Conservation (phyloP, 352 stramenopile genomes). For the Globisporangium canariense region DNA sequence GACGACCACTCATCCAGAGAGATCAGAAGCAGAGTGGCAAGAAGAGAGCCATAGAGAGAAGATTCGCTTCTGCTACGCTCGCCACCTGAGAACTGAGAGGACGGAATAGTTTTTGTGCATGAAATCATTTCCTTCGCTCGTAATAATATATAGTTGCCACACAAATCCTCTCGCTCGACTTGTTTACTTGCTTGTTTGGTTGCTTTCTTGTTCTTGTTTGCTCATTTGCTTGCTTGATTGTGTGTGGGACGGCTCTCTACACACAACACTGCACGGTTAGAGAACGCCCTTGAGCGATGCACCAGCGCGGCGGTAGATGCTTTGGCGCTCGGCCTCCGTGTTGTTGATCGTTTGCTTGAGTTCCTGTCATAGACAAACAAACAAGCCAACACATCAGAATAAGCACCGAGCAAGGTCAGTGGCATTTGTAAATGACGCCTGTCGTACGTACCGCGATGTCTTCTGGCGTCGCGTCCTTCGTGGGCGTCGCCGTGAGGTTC, state of each 20-base stretch:
- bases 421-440: not conserved
- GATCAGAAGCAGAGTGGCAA: not conserved
- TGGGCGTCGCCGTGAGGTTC: slow-evolving; percentile 76
- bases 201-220: not conserved
- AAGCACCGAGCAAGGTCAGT: not conserved
- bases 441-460: slow-evolving; percentile 59
- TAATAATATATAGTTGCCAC: slow-evolving; percentile 6
- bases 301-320: slow-evolving; percentile 68
- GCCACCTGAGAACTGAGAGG: too few relatives aligned
- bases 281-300: slow-evolving; percentile 78
- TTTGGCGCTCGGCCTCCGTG: slow-evolving; percentile 78
- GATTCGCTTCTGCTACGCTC: not conserved
- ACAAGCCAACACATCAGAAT: not conserved
- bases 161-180: not conserved
- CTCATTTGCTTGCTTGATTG: too few relatives aligned
- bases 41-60: not conserved
- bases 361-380: slow-evolving; percentile 28
- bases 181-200: slow-evolving; percentile 9
- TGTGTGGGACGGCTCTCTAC: too few relatives aligned
- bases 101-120: slow-evolving; percentile 1
- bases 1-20: not conserved
- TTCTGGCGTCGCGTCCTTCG: slow-evolving; percentile 71
- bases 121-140: not conserved
- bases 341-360: slow-evolving; percentile 73
- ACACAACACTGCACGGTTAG: slow-evolving; percentile 27